Base-by-base conservation (phyloP, 176 grass and related monocot species). In the Zizania latifolia region DNA sequence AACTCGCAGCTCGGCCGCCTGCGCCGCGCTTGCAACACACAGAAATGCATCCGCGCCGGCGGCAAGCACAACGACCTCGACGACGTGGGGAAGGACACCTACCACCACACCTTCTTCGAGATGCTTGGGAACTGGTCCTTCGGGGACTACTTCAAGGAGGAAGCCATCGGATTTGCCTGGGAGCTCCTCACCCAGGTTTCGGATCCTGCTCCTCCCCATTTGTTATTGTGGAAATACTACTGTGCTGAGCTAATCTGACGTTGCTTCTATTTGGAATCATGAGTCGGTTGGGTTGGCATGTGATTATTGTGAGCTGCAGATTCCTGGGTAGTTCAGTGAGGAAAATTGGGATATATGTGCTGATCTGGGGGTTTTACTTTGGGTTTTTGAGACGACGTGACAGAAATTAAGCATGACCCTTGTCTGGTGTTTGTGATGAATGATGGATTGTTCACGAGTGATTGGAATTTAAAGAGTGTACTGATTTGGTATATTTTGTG, bases 41-140 rank as follows among this genome's bases (percentile, higher is more conserved):
- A 97, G 75, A 97, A 97, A 78, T 97, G 90, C 84, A 97, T 97
- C 64, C 88, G 90, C 41, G 90, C 94, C 45, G 94, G 91, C 17
- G 91, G 91, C 24, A 93, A 97, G 91, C 91, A 97, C 71, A 97
- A 97, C 83, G 94, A 97, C 62, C 87, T 97, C 21, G 88, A 97
- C 76, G 90, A 97, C 54, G 90, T 97, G 6, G 94, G 94, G 3
- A 97, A 97, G 78, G 94, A 93, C 72, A 97, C 91, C 9, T 97
- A 97, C 71, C 94, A 97, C 65, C 94, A 93, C 34, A 35, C 34
- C 2, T 35, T 35, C 34, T 5, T 6, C 34, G 34, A 35, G 34
- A 6, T 35, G 4, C 34, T 35, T 0, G 34, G 34, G 34, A 35
- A 35, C 34, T 35, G 34, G 34, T 35, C 34, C 34, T 35, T 35